Evolutionary conservation across 169 alveolate species (phyloP).

Genomic region (Cryptosporidium viatorum): DNA sequence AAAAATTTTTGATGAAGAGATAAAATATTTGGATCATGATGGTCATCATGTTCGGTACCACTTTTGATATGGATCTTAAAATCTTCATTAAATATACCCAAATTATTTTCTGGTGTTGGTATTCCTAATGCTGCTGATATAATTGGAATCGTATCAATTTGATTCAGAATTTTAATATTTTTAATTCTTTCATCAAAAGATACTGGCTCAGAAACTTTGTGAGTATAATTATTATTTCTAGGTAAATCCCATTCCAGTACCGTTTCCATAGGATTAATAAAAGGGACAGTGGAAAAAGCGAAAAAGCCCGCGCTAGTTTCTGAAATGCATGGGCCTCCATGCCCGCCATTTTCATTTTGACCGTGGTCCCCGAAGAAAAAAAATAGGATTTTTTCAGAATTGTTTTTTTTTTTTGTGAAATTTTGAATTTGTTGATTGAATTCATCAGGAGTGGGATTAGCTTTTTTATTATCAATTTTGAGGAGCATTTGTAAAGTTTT

Average conservation of each 20-base stretch:
- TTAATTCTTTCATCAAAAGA: conserved; percentile 10
- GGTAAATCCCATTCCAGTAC: neutral
- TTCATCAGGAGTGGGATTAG: neutral
- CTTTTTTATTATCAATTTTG: neutral
- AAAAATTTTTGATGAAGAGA: neutral
- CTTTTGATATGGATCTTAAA: neutral
- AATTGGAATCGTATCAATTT: conserved; percentile 42
- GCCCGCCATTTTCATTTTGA: conserved; percentile 54
- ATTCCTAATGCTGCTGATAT: conserved; percentile 41
- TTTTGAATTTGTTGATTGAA: neutral
- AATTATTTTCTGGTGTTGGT: conserved; percentile 47
- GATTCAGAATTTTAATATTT: conserved; percentile 7
- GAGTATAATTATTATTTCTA: neutral
- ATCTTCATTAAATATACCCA: conserved; percentile 25
- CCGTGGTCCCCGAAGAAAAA: conserved; percentile 67
- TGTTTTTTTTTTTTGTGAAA: neutral
- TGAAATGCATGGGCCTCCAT: conserved; percentile 38
- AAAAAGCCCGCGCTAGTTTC: conserved; percentile 51
- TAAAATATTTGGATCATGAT: neutral
- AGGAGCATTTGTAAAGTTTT: conserved; percentile 5
- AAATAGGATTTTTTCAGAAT: conserved; percentile 31
- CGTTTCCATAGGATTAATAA: neutral
- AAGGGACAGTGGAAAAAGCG: conserved; percentile 42
- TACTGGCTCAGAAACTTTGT: neutral
- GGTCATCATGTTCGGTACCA: neutral